Conservation (phyloP, 2,329 filamentous ascomycete genomes). For the Cadophora sp. region DNA sequence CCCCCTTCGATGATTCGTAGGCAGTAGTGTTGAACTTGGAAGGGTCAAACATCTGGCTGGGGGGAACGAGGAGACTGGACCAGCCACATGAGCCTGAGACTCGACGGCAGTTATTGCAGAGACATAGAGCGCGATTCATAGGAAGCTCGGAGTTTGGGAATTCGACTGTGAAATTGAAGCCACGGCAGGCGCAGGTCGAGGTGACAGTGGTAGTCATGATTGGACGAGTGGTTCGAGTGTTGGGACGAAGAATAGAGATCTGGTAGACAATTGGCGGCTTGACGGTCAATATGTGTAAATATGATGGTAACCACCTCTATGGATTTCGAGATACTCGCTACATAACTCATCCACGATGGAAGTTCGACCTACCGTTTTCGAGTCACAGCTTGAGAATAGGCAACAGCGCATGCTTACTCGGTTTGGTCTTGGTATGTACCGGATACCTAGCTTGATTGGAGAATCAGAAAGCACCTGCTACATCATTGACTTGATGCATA, state of each 20-base stretch:
- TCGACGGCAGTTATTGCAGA: constrained; percentile 58
- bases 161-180: constrained; percentile 45
- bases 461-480: not conserved
- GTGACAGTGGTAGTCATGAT: constrained; percentile 34
- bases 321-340: not conserved
- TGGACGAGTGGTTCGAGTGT: not conserved
- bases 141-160: constrained; percentile 47
- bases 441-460: not conserved
- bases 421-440: not conserved
- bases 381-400: not conserved
- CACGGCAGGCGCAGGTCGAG: constrained; percentile 48
- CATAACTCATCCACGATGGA: not conserved
- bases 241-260: constrained; percentile 12
- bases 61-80: constrained; percentile 52
- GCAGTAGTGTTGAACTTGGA: constrained; percentile 47
- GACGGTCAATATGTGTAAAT: not conserved
- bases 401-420: not conserved
- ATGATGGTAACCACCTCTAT: not conserved
- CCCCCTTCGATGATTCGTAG: constrained; percentile 52
- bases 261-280: not conserved
- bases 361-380: not conserved
- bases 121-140: constrained; percentile 53
- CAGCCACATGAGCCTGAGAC: constrained; percentile 55
- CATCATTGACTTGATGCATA: not conserved
- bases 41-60: constrained; percentile 39